A percentile compares a stretch with the other conserved stretches of the same genome.
phyloP scores from a whole-genome alignment of 768 basidiomycete species.

The Pleurotus tuoliensis region DNA sequence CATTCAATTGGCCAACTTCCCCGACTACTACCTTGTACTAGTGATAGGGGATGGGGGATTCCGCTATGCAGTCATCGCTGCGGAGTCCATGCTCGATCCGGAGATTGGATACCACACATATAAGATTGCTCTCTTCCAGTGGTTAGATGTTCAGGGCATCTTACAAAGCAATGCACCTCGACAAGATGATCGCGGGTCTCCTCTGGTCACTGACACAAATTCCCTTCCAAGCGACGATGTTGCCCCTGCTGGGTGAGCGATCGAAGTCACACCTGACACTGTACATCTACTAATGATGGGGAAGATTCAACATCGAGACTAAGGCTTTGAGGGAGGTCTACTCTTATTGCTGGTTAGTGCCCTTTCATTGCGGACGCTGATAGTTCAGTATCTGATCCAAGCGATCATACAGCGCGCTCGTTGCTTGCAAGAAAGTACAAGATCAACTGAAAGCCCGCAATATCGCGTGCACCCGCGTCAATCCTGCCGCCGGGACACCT shows the following conservation, averaged over 20 bases:
- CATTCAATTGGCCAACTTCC: conserved; percentile 75
- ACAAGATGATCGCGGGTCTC: not conserved
- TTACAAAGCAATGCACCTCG: not conserved
- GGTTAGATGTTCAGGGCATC: conserved; percentile 45
- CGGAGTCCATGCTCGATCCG: conserved; percentile 24
- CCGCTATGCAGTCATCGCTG: conserved; percentile 78
- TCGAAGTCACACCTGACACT: not conserved
- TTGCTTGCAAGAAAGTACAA: conserved; percentile 88
- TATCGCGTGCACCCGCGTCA: conserved; percentile 76
- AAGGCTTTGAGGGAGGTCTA: conserved; percentile 75
- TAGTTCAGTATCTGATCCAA: not conserved
- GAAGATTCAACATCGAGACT: conserved; percentile 66
- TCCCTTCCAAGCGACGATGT: not conserved
- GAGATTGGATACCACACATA: conserved; percentile 2
- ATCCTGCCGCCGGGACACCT: conserved; percentile 42
- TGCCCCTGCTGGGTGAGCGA: conserved; percentile 1
- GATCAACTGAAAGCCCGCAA: conserved; percentile 78
- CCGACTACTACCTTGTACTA: conserved; percentile 79
- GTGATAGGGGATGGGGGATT: conserved; percentile 77
- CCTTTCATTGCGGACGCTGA: not conserved
- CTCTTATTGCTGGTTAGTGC: conserved; percentile 76
- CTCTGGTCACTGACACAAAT: not conserved
- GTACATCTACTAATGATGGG: not conserved
- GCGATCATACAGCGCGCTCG: conserved; percentile 62
- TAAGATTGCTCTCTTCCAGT: conserved; percentile 2